Percentiles rank a stretch among this genome's conserved stretches.
Evolutionary conservation across 345 rosid genomes (phyloP).

Genomic region (Reutealis trisperma): DNA sequence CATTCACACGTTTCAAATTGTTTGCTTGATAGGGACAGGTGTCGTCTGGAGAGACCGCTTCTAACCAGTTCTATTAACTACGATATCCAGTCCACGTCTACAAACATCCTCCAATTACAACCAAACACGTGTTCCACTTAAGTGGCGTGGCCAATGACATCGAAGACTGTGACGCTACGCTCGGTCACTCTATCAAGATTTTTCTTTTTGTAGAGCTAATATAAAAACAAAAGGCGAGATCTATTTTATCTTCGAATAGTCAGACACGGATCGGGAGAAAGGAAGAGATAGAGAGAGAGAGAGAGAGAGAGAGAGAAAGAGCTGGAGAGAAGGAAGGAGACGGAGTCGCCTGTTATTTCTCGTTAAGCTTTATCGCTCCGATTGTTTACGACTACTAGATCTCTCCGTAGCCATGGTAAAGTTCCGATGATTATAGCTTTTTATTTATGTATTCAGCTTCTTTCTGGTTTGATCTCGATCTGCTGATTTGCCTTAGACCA

Average conservation of each 20-base stretch:
- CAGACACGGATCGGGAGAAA: not conserved
- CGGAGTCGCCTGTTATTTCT: not conserved
- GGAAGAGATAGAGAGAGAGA: not conserved
- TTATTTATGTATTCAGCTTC: not conserved
- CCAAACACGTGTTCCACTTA: not conserved
- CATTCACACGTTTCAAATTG: not conserved
- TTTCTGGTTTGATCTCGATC: not conserved
- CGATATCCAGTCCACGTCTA: not conserved
- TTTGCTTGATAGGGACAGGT: not conserved
- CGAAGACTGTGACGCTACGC: conserved; percentile 26
- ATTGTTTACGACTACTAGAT: conserved; percentile 27
- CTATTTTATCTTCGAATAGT: not conserved
- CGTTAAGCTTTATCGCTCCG: conserved; percentile 15
- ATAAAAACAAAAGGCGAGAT: not conserved
- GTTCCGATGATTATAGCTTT: not conserved
- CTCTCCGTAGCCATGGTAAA: conserved; percentile 42
- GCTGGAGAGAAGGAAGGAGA: conserved; percentile 20
- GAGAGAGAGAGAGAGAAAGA: not conserved
- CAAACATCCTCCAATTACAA: not conserved
- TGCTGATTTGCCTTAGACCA: not conserved
- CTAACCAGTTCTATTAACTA: not conserved
- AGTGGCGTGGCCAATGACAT: conserved; percentile 21
- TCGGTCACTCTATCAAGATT: conserved; percentile 7
- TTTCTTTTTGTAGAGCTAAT: not conserved
- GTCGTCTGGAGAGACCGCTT: not conserved